Conservation (phyloP, 2,329 filamentous ascomycete genomes). For the Alternaria brassicae region DNA sequence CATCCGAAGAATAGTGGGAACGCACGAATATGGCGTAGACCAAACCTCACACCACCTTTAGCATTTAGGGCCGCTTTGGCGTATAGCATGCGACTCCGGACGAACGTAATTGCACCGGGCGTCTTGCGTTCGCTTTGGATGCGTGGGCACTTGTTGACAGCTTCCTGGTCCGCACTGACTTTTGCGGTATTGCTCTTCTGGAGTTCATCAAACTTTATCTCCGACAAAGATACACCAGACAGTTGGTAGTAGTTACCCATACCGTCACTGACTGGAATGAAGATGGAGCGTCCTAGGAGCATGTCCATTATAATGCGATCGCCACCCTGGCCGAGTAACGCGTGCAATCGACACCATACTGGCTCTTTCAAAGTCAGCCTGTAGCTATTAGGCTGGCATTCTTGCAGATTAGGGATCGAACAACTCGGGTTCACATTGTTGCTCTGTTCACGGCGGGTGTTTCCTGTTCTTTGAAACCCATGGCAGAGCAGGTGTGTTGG, state of each 20-base stretch:
- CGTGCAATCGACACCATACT: slow-evolving; percentile 78
- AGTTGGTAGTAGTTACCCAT: slow-evolving; percentile 77
- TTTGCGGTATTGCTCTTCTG: slow-evolving; percentile 10
- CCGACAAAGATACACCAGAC: slow-evolving; percentile 70
- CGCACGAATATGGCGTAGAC: slow-evolving; percentile 82
- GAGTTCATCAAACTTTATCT: slow-evolving; percentile 42
- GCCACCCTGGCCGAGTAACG: slow-evolving; percentile 75
- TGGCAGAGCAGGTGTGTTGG: slow-evolving; percentile 82
- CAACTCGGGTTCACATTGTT: slow-evolving; percentile 46
- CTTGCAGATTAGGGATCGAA: slow-evolving; percentile 71
- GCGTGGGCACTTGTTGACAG: slow-evolving; percentile 1
- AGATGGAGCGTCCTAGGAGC: slow-evolving; percentile 79
- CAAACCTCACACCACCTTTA: slow-evolving; percentile 72
- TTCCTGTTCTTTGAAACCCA: slow-evolving; percentile 70
- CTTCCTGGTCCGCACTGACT: background rate
- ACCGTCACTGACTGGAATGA: slow-evolving; percentile 66
- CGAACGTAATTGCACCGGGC: slow-evolving; percentile 72
- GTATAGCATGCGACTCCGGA: slow-evolving; percentile 87
- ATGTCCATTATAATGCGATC: slow-evolving; percentile 80
- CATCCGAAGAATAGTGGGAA: slow-evolving; percentile 16
- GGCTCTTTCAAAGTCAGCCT: slow-evolving; percentile 70
- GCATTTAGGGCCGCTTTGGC: slow-evolving; percentile 74
- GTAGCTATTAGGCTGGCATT: slow-evolving; percentile 71
- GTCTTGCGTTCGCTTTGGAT: slow-evolving; percentile 22
- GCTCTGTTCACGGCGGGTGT: slow-evolving; percentile 32